Conservation (phyloP, 208 protist species). For the Crithidia sp. region DNA sequence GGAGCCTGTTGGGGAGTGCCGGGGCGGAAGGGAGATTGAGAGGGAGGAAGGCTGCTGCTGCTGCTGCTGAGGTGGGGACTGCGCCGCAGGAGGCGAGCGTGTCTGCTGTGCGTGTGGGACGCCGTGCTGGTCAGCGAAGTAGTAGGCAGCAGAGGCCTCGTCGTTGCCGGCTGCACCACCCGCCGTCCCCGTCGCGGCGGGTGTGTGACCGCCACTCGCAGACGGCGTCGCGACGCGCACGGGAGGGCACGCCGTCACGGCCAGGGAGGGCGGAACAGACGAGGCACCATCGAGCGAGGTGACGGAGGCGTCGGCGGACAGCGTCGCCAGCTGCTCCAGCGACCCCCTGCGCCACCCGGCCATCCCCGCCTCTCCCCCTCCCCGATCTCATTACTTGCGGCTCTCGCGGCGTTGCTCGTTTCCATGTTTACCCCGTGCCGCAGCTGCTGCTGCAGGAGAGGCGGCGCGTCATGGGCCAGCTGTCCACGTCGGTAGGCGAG, state of each 20-base stretch:
- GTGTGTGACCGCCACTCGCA: too few relatives aligned
- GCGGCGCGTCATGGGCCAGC: neutral
- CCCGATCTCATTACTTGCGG: neutral
- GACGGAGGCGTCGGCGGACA: neutral
- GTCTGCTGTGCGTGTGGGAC: neutral
- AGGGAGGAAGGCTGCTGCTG: neutral
- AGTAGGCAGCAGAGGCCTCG: neutral
- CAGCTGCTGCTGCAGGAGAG: neutral
- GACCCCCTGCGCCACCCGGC: neutral
- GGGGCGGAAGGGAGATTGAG: neutral
- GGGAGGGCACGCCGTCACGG: too few relatives aligned
- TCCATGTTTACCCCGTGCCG: neutral
- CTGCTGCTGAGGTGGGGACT: neutral
- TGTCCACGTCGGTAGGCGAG: constrained; percentile 6
- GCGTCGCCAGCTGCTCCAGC: neutral
- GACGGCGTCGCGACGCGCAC: too few relatives aligned
- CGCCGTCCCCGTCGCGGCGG: too few relatives aligned
- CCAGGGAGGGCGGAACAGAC: neutral
- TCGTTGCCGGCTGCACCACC: too few relatives aligned
- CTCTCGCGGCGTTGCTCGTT: too few relatives aligned
- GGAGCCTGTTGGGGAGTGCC: neutral
- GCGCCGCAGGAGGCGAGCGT: neutral
- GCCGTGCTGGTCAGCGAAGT: neutral
- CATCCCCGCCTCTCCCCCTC: neutral
- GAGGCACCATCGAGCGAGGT: neutral